Percentiles rank a stretch among this genome's conserved stretches.
phyloP scores from a whole-genome alignment of 1,139 yeast species.

The Hemisphaericaspora subhashii region DNA sequence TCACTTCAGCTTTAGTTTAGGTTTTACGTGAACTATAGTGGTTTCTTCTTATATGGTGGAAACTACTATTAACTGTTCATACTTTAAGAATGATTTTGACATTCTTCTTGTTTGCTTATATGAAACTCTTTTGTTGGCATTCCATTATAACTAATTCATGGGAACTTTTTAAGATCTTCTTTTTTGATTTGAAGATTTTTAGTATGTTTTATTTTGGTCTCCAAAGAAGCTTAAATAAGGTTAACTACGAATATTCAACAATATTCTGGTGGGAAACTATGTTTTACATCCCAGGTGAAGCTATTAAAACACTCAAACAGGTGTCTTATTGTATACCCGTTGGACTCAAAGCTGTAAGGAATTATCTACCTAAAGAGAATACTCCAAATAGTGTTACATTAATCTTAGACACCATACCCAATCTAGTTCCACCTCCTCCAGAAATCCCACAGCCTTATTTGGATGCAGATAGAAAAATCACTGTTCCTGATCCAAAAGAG shows the following conservation, averaged over 20 bases:
- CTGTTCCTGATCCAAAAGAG: constrained; percentile 36
- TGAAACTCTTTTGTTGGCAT: constrained; percentile 7
- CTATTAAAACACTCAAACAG: constrained; percentile 10
- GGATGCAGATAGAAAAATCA: constrained; percentile 36
- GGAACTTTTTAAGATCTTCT: constrained; percentile 13
- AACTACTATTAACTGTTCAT: constrained; percentile 23
- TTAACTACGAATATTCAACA: too few species aligned
- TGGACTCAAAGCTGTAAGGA: constrained; percentile 14
- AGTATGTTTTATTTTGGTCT: too few species aligned
- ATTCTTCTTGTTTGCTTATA: constrained; percentile 10
- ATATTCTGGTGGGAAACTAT: constrained; percentile 10
- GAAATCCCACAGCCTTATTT: constrained; percentile 44
- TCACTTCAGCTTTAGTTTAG: constrained; percentile 13
- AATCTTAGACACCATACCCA: constrained; percentile 17
- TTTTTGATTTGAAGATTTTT: constrained; percentile 13
- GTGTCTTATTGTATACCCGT: constrained; percentile 9
- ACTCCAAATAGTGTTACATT: constrained; percentile 22
- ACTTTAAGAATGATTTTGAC: constrained; percentile 18
- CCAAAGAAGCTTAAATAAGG: neutral
- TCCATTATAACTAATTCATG: constrained; percentile 5
- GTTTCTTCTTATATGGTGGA: constrained; percentile 20
- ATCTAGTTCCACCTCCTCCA: constrained; percentile 29
- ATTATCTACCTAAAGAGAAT: constrained; percentile 15
- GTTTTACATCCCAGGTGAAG: constrained; percentile 7
- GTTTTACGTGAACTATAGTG: too few species aligned